Evolutionary conservation across 345 rosid genomes (phyloP).

Genomic region (Acer campestre): DNA sequence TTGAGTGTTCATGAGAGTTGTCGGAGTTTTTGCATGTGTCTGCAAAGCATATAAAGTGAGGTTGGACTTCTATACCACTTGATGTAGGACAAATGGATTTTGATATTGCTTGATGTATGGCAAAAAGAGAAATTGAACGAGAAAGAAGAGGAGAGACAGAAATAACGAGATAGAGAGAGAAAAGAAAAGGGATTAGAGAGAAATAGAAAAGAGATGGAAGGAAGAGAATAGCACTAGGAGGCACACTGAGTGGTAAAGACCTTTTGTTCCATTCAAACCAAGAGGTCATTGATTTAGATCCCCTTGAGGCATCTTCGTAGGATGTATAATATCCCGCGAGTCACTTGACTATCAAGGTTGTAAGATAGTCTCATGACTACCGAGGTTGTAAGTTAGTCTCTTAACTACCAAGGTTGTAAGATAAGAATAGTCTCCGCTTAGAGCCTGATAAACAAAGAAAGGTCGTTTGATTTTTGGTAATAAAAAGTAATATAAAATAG

Average conservation of each 20-base stretch:
- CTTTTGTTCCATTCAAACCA: background rate
- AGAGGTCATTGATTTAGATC: background rate
- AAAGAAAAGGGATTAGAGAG: background rate
- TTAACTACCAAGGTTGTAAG: too few relatives aligned
- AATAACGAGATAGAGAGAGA: background rate
- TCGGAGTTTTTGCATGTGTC: background rate
- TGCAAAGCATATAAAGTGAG: background rate
- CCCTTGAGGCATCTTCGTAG: background rate
- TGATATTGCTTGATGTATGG: background rate
- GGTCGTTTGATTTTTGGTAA: background rate
- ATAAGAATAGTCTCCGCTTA: background rate
- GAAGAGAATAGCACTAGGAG: background rate
- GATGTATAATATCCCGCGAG: background rate
- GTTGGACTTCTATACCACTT: background rate
- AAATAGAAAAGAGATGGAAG: background rate
- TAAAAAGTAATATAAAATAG: background rate
- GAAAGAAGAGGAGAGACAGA: background rate
- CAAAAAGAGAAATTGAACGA: background rate
- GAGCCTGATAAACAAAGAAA: background rate
- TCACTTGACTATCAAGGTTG: background rate
- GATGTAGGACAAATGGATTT: constrained; percentile 1
- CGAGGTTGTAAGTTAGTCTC: too few relatives aligned
- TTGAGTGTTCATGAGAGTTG: background rate
- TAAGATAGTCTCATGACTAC: background rate
- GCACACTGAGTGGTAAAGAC: background rate